These are phyloP conservation scores for Pseudonitzschia pungens DNA, from an alignment of 108 stramenopile species.

Conservation along the genomic window DNA sequence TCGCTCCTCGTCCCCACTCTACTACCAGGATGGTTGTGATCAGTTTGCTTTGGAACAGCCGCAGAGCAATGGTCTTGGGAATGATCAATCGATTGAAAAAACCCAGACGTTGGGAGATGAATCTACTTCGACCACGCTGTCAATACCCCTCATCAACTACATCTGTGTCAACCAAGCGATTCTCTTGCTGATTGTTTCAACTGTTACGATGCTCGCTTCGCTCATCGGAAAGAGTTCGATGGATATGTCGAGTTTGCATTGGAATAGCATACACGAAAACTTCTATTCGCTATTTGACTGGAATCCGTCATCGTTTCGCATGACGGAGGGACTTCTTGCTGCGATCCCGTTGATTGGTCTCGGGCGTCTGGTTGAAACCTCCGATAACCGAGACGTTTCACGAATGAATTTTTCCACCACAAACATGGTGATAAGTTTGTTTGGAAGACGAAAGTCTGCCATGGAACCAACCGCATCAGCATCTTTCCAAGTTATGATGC, in stretches of 20 bases:
- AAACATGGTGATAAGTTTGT: slow-evolving; percentile 56
- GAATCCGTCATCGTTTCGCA: slow-evolving; percentile 9
- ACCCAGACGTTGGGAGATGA: background rate
- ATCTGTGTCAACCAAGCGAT: slow-evolving; percentile 30
- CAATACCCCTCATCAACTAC: slow-evolving; percentile 25
- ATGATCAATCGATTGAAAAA: background rate
- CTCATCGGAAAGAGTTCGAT: slow-evolving; percentile 4
- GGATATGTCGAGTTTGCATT: slow-evolving; percentile 24
- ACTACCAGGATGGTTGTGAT: background rate
- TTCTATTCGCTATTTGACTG: slow-evolving; percentile 36
- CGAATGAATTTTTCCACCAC: slow-evolving; percentile 48
- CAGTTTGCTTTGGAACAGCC: background rate
- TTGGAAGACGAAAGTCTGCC: slow-evolving; percentile 43
- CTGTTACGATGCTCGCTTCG: slow-evolving; percentile 15
- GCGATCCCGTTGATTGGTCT: slow-evolving; percentile 51
- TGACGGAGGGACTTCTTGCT: slow-evolving; percentile 41
- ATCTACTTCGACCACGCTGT: background rate
- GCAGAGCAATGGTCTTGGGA: background rate
- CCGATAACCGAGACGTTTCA: slow-evolving; percentile 32
- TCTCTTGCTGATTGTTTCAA: slow-evolving; percentile 23
- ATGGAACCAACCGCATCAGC: slow-evolving; percentile 26
- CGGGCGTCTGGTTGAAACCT: slow-evolving; percentile 31
- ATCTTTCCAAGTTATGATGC: slow-evolving; percentile 19
- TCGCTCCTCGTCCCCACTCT: background rate
- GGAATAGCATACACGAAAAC: slow-evolving; percentile 7